Conservation (phyloP, 2,329 filamentous ascomycete genomes). For the Didymellaceae sp. region DNA sequence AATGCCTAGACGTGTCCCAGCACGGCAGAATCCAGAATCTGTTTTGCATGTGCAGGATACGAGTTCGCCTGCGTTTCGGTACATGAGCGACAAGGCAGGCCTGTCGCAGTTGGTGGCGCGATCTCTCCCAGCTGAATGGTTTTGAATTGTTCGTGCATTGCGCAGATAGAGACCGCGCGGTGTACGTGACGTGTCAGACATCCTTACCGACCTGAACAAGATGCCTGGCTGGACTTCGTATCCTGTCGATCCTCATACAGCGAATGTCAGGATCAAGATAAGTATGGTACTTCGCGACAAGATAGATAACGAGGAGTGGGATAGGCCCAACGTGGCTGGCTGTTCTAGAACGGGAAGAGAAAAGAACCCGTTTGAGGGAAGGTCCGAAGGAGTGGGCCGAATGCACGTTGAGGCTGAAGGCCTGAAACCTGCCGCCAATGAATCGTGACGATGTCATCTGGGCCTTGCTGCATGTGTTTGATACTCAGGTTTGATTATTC, state of each 20-base stretch:
- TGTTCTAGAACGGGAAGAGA: slow-evolving; percentile 6
- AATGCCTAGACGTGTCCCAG: neutral
- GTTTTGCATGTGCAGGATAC: neutral
- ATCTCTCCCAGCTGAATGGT: neutral
- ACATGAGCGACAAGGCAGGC: neutral
- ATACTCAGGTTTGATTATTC: slow-evolving; percentile 1
- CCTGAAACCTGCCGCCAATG: slow-evolving; percentile 6
- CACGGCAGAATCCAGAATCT: neutral
- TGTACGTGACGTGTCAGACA: slow-evolving; percentile 11
- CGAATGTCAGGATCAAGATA: slow-evolving; percentile 2
- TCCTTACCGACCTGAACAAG: neutral
- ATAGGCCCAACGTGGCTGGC: slow-evolving; percentile 16
- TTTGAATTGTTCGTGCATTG: neutral
- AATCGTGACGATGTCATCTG: slow-evolving; percentile 1
- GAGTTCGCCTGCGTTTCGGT: neutral
- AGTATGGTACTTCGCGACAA: neutral
- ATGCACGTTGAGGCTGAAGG: slow-evolving; percentile 14
- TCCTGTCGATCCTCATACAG: slow-evolving; percentile 4
- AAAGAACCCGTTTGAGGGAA: slow-evolving; percentile 10
- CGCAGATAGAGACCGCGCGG: neutral
- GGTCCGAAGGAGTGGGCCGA: slow-evolving; percentile 5
- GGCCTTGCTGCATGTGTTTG: slow-evolving; percentile 3
- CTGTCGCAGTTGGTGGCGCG: neutral
- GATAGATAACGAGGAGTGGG: neutral
- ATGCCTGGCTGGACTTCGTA: neutral